phyloP scores from a whole-genome alignment of 495 filamentous ascomycete genomes.

The Aspergillus saccharolyticus region DNA sequence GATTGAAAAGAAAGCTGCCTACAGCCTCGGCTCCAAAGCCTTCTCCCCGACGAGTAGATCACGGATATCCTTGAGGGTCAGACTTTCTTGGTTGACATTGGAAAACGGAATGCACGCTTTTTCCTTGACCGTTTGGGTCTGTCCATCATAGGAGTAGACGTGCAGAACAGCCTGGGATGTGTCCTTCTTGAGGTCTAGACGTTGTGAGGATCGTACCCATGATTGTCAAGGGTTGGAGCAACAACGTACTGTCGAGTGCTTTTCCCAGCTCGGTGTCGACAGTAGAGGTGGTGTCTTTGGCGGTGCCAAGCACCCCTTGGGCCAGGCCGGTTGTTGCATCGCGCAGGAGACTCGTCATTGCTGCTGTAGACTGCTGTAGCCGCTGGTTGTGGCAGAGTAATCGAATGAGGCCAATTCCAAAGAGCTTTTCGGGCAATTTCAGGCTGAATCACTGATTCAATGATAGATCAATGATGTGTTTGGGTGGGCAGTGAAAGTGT shows the following conservation, averaged over 20 bases:
- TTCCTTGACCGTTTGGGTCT: neutral
- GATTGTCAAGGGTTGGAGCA: no score
- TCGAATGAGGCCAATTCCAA: no score
- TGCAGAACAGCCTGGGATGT: neutral
- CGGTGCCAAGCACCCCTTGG: neutral
- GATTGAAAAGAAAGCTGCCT: neutral
- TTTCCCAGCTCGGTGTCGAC: no score
- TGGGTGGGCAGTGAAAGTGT: no score
- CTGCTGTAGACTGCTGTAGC: no score
- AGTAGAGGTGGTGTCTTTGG: neutral
- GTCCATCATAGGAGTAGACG: neutral
- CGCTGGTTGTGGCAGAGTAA: no score
- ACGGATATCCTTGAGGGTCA: neutral
- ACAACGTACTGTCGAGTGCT: no score
- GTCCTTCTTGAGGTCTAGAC: neutral
- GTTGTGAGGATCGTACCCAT: neutral
- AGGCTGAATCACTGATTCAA: no score
- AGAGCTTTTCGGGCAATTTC: no score
- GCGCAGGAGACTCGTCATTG: neutral
- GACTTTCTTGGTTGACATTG: neutral
- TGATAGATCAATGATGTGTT: no score
- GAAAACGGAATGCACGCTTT: neutral
- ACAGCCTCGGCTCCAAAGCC: conserved; percentile 1
- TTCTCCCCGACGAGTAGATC: neutral
- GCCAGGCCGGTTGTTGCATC: neutral